These are phyloP conservation scores for Arthrobotrys musiformis DNA, from an alignment of 2,329 filamentous ascomycete species.

Conservation along the genomic window DNA sequence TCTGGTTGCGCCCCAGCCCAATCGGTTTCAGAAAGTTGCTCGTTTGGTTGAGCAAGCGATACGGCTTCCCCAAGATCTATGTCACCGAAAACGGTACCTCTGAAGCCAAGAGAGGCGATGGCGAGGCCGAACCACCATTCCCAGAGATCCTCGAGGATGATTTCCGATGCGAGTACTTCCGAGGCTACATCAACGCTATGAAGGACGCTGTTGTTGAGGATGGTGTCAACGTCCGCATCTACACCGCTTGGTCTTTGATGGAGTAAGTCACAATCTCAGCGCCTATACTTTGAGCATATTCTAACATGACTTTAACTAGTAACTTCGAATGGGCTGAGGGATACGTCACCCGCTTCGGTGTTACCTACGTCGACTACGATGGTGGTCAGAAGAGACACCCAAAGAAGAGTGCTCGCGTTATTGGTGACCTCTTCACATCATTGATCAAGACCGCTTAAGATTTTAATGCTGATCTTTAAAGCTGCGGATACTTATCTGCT, in stretches of 20 bases:
- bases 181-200: slow-evolving; percentile 79
- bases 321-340: slow-evolving; percentile 95
- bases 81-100: slow-evolving; percentile 91
- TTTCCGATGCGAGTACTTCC: slow-evolving; percentile 82
- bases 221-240: slow-evolving; percentile 80
- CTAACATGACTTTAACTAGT: slow-evolving; percentile 62
- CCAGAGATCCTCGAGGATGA: slow-evolving; percentile 81
- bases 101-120: slow-evolving; percentile 69
- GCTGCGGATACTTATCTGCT: slow-evolving; percentile 25
- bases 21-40: slow-evolving; percentile 80
- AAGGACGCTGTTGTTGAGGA: slow-evolving; percentile 76
- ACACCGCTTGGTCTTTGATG: slow-evolving; percentile 88
- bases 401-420: slow-evolving; percentile 82
- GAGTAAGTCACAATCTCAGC: slow-evolving; percentile 69
- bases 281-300: background rate
- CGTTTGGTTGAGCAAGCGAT: slow-evolving; percentile 80
- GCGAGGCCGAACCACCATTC: slow-evolving; percentile 78
- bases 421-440: slow-evolving; percentile 76
- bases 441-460: slow-evolving; percentile 73
- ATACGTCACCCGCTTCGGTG: slow-evolving; percentile 86
- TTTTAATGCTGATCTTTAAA: slow-evolving; percentile 21
- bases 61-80: slow-evolving; percentile 80
- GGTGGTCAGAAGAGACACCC: slow-evolving; percentile 81
- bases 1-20: slow-evolving; percentile 81
- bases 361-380: slow-evolving; percentile 83